Conservation (phyloP, 2,329 filamentous ascomycete species). For the Paecilomyces niveus region DNA sequence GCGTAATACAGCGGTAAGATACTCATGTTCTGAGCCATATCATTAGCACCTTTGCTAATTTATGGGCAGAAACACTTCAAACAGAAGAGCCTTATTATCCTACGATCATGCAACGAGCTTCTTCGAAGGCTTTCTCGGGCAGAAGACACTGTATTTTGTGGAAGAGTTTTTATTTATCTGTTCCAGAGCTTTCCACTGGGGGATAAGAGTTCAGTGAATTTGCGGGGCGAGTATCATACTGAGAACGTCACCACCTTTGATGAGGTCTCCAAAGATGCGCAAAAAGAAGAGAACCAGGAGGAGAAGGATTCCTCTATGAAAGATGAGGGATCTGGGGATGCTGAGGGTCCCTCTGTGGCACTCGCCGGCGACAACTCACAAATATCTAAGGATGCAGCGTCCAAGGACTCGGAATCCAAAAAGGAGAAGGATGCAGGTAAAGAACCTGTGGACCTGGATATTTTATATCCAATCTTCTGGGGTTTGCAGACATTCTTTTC, state of each 20-base stretch:
- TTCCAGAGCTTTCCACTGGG: slow-evolving; percentile 96
- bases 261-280: slow-evolving; percentile 36
- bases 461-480: slow-evolving; percentile 90
- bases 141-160: slow-evolving; percentile 95
- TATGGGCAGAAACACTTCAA: slow-evolving; percentile 57
- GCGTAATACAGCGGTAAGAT: slow-evolving; percentile 63
- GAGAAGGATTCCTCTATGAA: slow-evolving; percentile 54
- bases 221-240: slow-evolving; percentile 89
- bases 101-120: slow-evolving; percentile 93
- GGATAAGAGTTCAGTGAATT: slow-evolving; percentile 94
- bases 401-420: neutral
- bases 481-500: slow-evolving; percentile 86
- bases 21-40: slow-evolving; percentile 25
- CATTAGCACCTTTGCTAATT: slow-evolving; percentile 14
- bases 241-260: slow-evolving; percentile 91
- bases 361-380: slow-evolving; percentile 1
- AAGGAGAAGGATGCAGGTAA: slow-evolving; percentile 12
- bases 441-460: slow-evolving; percentile 58
- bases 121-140: slow-evolving; percentile 89
- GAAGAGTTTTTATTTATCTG: slow-evolving; percentile 94
- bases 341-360: slow-evolving; percentile 14
- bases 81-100: slow-evolving; percentile 78
- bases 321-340: slow-evolving; percentile 25
- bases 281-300: slow-evolving; percentile 49
- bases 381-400: slow-evolving; percentile 4